Base-by-base conservation (phyloP, 2,329 filamentous ascomycete species). In the Coleophoma cylindrospora region DNA sequence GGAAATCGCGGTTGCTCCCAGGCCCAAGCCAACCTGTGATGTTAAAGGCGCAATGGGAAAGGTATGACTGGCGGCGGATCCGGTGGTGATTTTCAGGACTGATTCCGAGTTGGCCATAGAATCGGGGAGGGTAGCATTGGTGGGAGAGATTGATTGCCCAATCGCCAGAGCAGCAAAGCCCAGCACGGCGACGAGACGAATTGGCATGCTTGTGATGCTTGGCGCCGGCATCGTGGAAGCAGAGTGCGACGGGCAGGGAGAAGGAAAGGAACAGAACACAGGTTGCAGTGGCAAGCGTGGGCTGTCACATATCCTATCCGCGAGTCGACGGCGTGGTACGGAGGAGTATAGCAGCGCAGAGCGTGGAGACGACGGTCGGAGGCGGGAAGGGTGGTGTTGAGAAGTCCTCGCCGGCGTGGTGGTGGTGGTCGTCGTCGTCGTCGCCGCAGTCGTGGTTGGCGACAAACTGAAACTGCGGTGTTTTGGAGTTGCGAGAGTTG, bases 31-130 rank as follows among this genome's bases (percentile, higher is more conserved):
- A 15, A 52, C 57, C 10, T 34, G 10, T 3, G 40, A 22, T 2
- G 58, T 64, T 13, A 65, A 54, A 36, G 62, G 63, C 33, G 57
- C 61, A 48, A 65, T 57, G 10, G 47, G 46, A 45, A 52, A 66
- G 6, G 43, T 38, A 17, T 22, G 37, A 50, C n/a, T 45, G 19
- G 1, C 19, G n/a, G 37, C 55, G 52, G 13, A 52, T 40, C 52
- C 51, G 8, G 48, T 34, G 3, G 34, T 15, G 33, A 27, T 45
- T 12, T 37, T 11, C 40, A 63, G 43, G 12, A 37, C 52, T 45
- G 60, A 48, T 27, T 48, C 41, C 7, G 54, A 56, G 50, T 53
- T 40, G n/a, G 53, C 43, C 4, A 47, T 37, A 13, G 43, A 51
- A 50, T 58, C 57, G 13, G 50, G 50, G 10, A 63, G 46, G 12